phyloP scores from a whole-genome alignment of 2,329 filamentous ascomycete genomes.

The Lachnellula subtilissima region DNA sequence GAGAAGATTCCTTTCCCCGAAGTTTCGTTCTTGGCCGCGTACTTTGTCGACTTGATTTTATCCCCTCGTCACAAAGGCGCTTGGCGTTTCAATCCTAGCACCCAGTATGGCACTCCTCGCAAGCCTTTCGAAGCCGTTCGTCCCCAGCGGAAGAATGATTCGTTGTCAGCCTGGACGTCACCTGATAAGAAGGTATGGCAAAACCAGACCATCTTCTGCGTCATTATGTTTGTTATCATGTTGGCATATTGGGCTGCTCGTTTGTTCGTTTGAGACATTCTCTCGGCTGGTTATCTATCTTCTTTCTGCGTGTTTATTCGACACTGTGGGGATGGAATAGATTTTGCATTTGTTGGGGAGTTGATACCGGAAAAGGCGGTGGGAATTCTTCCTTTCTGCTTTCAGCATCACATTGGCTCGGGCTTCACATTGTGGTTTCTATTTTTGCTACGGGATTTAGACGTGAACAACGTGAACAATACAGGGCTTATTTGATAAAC shows the following conservation, averaged over 20 bases:
- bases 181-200: background rate
- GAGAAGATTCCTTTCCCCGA: slow-evolving; percentile 22
- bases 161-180: background rate
- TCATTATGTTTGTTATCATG: background rate
- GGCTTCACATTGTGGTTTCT: too few relatives aligned
- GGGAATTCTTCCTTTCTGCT: too few relatives aligned
- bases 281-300: too few relatives aligned
- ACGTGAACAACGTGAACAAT: slow-evolving; percentile 30
- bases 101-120: slow-evolving; percentile 25
- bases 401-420: too few relatives aligned
- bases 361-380: too few relatives aligned
- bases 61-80: slow-evolving; percentile 22
- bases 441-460: background rate
- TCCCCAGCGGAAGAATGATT: background rate
- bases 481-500: slow-evolving; percentile 29
- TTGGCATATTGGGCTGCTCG: background rate
- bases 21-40: slow-evolving; percentile 19
- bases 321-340: too few relatives aligned
- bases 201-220: background rate
- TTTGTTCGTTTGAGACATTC: background rate
- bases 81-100: slow-evolving; percentile 30
- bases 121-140: background rate
- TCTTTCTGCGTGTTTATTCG: too few relatives aligned
- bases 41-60: slow-evolving; percentile 25
- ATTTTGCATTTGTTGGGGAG: too few relatives aligned